Evolutionary conservation across 805 yeast species (phyloP), one percentile per base, ranked within the genome.

Genomic region (Candida manassasensis): DNA sequence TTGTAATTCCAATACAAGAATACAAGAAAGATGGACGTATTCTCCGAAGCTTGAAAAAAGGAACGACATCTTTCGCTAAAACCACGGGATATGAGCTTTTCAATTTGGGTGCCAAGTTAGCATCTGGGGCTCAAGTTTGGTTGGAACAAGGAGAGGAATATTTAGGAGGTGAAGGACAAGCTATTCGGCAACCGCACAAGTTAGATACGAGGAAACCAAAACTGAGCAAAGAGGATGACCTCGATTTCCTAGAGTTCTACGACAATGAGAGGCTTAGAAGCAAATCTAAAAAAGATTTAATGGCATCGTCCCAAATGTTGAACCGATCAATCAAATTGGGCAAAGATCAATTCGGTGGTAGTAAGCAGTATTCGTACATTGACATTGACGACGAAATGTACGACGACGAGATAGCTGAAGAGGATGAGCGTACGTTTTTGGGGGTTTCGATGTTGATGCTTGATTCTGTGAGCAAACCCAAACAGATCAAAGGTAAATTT

Each of bases 51-150:
- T 43, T 88, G 2, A 85, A 84, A 47, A 80, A 80, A 44, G 95
- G 95, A 2, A 81, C 89, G 0, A 58, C 66, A 36, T 69, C 78
- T 6, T 87, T 89, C 58, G 79, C 89, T 2, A 79, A 73, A 46
- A 79, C 83, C 3, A 82, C 97, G 0, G 75, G 93, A 3, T 83
- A 81, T 38, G 96, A 89, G 53, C 57, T 88, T 21, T 63, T 89
- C 29, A 81, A 82, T 47, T 66, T 89, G 30, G 95, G 96, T 1
- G 90, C 84, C 0, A 86, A 83, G 47, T 52, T 89, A 19, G 89
- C 95, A 1, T 81, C 88, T 7, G 96, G 97, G 0, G 84, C 96
- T 0, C 97, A 88, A 49, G 77, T 80, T 0, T 57, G 85, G 2
- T 57, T 89, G 29, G 96, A 88, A 47, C 77, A 73, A 35, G 80